Conservation (phyloP, 2,329 filamentous ascomycete species). For the Talaromyces sp. region DNA sequence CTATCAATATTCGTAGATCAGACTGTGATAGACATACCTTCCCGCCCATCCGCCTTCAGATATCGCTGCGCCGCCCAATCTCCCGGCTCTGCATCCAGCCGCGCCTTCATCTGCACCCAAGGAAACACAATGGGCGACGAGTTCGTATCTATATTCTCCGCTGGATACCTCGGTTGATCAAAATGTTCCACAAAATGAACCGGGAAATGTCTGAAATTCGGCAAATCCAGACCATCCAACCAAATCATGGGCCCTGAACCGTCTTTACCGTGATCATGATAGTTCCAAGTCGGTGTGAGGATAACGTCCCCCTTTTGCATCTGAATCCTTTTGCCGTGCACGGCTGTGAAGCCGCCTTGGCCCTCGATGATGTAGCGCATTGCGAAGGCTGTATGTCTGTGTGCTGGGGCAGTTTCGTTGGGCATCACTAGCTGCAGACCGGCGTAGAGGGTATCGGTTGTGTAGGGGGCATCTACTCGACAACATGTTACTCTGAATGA, state of each 20-base stretch:
- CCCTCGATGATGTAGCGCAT: slow-evolving; percentile 59
- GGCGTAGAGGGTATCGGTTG: slow-evolving; percentile 58
- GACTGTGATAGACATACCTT: slow-evolving; percentile 26
- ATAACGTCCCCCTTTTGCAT: slow-evolving; percentile 56
- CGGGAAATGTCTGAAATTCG: slow-evolving; percentile 50
- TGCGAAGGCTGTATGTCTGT: slow-evolving; percentile 56
- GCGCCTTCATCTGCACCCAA: slow-evolving; percentile 47
- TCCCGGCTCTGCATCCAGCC: slow-evolving; percentile 35
- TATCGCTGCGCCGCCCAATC: slow-evolving; percentile 34
- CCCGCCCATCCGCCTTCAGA: slow-evolving; percentile 33
- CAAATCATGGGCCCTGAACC: slow-evolving; percentile 54
- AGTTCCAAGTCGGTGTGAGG: slow-evolving; percentile 58
- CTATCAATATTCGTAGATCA: neutral
- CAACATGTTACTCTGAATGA: neutral
- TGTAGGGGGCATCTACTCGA: slow-evolving; percentile 49
- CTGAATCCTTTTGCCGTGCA: slow-evolving; percentile 53
- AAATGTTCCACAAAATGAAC: slow-evolving; percentile 57
- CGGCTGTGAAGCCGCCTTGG: slow-evolving; percentile 55
- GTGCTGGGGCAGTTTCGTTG: slow-evolving; percentile 54
- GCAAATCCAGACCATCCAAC: slow-evolving; percentile 57
- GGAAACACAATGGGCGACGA: slow-evolving; percentile 48
- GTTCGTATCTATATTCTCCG: slow-evolving; percentile 42
- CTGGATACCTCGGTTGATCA: slow-evolving; percentile 48
- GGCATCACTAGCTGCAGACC: slow-evolving; percentile 58
- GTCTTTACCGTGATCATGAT: slow-evolving; percentile 60